Base-by-base conservation (phyloP, 345 rosid species). In the Sapria himalayana region DNA sequence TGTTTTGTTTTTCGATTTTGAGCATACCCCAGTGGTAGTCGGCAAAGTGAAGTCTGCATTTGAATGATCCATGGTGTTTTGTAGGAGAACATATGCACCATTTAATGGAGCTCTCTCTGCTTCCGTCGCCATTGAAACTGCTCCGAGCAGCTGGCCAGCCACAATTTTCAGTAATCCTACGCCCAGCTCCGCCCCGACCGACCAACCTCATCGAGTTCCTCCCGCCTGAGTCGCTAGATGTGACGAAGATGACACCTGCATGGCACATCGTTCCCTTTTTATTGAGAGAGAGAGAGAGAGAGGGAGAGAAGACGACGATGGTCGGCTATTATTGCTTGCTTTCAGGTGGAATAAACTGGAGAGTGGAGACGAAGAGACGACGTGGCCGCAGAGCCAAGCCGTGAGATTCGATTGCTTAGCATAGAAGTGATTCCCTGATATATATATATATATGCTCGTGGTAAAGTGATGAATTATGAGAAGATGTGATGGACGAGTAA, bases 51-150 rank as follows among this genome's bases (percentile, higher is more conserved):
- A 58, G 58, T 71, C 93, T 65, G 62, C 89, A 79, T 58, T 76
- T 54, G 55, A 84, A 79, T 5, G 95, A 79, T 15, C 95, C 73
- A 0, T 84, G 78, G 37, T 85, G 96, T 54, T 18, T 61, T 4
- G 85, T 67, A 3, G 91, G 91, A 5, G 91, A 80, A 55, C 91
- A 85, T 4, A 70, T 27, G 20, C 91, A 80, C 54, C 15, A 33
- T 70, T 60, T 69, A 38, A 33, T 53, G 21, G 52, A 42, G 25
- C 63, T 29, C 4, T 41, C 67, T 3, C 51, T 58, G 6, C 25
- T 44, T 15, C 38, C 67, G 27, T 39, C 47, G 19, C 52, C 45
- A 2, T 16, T 43, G 20, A 4, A 33, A 5, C 33, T 25, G 1
- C 39, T 17, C n/a, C 20, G 45, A 1, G 35, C 46, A 3, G 19